Evolutionary conservation across 1,284 basidiomycete genomes (phyloP).

Genomic region (Pseudozyma pruni): DNA sequence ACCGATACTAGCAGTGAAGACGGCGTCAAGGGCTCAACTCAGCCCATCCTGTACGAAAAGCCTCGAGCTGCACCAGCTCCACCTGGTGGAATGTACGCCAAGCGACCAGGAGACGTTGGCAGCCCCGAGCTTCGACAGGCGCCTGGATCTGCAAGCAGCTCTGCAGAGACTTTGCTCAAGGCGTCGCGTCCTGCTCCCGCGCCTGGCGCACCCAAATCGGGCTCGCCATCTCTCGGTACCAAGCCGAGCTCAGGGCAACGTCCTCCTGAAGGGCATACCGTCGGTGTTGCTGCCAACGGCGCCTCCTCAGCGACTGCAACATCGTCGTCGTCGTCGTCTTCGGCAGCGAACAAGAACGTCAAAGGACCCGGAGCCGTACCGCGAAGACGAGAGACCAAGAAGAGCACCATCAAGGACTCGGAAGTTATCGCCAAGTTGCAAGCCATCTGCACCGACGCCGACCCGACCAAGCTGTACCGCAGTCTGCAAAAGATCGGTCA

Average conservation of each 20-base stretch:
- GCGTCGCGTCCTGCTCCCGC: constrained; percentile 52
- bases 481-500: constrained; percentile 97
- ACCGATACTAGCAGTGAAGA: constrained; percentile 44
- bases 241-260: constrained; percentile 14
- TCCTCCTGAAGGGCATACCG: constrained; percentile 1
- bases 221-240: constrained; percentile 16
- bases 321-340: constrained; percentile 1
- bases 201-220: constrained; percentile 14
- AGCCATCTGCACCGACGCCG: constrained; percentile 95
- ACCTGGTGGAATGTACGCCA: constrained; percentile 29
- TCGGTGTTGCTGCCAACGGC: constrained; percentile 4
- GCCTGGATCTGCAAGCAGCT: constrained; percentile 19
- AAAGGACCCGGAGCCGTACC: constrained; percentile 68
- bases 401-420: constrained; percentile 79
- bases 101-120: constrained; percentile 12
- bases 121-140: constrained; percentile 31
- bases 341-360: constrained; percentile 18
- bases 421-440: constrained; percentile 91
- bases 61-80: constrained; percentile 51
- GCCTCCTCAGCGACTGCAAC: constrained; percentile 10
- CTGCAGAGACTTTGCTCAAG: constrained; percentile 37
- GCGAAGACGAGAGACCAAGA: constrained; percentile 78
- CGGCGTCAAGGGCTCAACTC: constrained; percentile 16
- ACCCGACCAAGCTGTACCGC: constrained; percentile 92
- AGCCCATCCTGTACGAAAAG: constrained; percentile 48